Evolutionary conservation across 2,329 filamentous ascomycete species (phyloP).

Genomic region (Stagonosporopsis tanaceti): DNA sequence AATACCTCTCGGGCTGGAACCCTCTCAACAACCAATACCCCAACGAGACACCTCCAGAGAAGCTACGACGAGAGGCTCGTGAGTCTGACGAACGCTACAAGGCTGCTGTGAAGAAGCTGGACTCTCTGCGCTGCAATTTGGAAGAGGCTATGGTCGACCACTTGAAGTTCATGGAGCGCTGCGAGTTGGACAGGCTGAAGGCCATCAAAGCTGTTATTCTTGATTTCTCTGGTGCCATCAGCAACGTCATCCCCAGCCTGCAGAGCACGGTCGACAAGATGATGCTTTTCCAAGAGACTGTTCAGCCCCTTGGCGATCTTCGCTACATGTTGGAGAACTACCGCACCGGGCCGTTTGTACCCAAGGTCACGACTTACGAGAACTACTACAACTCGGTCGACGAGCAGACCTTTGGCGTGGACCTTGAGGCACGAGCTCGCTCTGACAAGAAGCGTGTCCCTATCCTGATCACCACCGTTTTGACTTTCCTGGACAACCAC

Average conservation of each 20-base stretch:
- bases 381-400: conserved; percentile 99
- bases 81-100: conserved; percentile 97
- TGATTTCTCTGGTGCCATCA: conserved; percentile 95
- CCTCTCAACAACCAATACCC: conserved; percentile 87
- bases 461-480: conserved; percentile 86
- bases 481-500: conserved; percentile 95
- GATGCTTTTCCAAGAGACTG: conserved; percentile 98
- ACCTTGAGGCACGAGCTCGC: conserved; percentile 91
- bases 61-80: conserved; percentile 83
- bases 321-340: conserved; percentile 97
- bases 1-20: conserved; percentile 93
- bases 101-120: conserved; percentile 81
- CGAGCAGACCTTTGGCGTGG: conserved; percentile 96
- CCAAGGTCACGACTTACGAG: conserved; percentile 91
- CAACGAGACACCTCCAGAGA: conserved; percentile 91
- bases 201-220: conserved; percentile 98
- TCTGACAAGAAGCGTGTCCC: conserved; percentile 96
- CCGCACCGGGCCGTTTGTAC: conserved; percentile 89
- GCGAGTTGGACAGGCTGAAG: conserved; percentile 93
- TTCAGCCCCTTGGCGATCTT: conserved; percentile 90
- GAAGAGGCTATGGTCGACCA: conserved; percentile 95
- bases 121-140: conserved; percentile 89
- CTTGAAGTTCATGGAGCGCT: conserved; percentile 94
- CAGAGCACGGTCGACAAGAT: conserved; percentile 97
- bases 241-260: conserved; percentile 95